Percentiles rank a stretch among this genome's conserved stretches.
These are phyloP conservation scores for Oryza glaberrima DNA, from an alignment of 176 grass and related monocot species.

Conservation along the genomic window DNA sequence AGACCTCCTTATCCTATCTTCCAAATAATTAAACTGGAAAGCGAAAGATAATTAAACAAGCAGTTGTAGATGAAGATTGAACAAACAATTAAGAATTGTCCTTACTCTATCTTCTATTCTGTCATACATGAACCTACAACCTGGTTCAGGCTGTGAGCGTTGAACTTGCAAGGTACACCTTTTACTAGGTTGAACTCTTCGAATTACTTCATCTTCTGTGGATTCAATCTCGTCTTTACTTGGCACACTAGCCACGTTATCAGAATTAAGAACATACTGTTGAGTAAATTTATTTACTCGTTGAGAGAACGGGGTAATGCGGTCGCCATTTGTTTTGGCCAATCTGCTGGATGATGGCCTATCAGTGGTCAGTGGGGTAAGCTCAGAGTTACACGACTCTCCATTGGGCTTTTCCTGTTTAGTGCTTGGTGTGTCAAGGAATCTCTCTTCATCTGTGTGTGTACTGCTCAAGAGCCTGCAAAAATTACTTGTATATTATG, in stretches of 20 bases:
- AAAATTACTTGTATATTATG: conserved; percentile 46
- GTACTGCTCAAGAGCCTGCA: conserved; percentile 78
- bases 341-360: conserved; percentile 63
- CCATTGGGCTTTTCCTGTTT: conserved; percentile 58
- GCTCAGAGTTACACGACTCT: conserved; percentile 49
- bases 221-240: conserved; percentile 45
- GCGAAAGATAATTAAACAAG: conserved; percentile 35
- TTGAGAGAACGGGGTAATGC: conserved; percentile 82
- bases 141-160: conserved; percentile 65
- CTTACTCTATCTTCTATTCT: conserved; percentile 81
- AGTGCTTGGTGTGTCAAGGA: conserved; percentile 54
- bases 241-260: conserved; percentile 45
- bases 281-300: conserved; percentile 77
- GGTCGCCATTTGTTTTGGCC: conserved; percentile 54
- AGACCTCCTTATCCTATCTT: conserved; percentile 64
- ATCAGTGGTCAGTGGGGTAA: conserved; percentile 57
- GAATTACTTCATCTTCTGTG: conserved; percentile 80
- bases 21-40: conserved; percentile 89
- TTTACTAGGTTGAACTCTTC: conserved; percentile 68
- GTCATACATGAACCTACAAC: conserved; percentile 95
- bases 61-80: conserved; percentile 28
- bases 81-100: conserved; percentile 32
- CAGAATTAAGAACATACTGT: conserved; percentile 65
- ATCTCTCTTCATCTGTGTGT: conserved; percentile 42
- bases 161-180: conserved; percentile 80